Percentiles rank a stretch among this genome's conserved stretches.
phyloP scores from a whole-genome alignment of 495 filamentous ascomycete species.

The Haplographium delicatum region DNA sequence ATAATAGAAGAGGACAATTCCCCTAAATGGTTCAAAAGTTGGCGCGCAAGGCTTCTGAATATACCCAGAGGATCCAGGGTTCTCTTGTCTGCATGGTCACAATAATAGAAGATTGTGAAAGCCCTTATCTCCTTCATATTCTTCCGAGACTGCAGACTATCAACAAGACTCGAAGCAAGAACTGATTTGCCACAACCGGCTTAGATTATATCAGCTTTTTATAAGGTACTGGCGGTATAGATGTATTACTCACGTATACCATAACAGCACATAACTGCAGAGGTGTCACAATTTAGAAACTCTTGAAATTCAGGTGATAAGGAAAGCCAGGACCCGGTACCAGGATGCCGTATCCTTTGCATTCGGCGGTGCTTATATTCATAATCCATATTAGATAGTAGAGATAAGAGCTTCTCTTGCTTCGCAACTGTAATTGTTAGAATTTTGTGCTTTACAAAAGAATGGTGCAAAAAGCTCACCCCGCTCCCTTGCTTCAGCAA shows the following conservation, averaged over 20 bases:
- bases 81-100: constrained; percentile 13
- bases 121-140: neutral
- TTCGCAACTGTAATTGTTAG: no score
- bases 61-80: constrained; percentile 20
- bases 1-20: neutral
- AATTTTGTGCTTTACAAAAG: no score
- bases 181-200: neutral
- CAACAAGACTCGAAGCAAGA: neutral
- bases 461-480: constrained; percentile 5
- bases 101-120: constrained; percentile 20
- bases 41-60: constrained; percentile 15
- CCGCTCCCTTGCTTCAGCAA: constrained; percentile 13
- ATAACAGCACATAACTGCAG: constrained; percentile 22
- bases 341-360: constrained; percentile 12
- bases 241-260: constrained; percentile 18
- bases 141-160: neutral
- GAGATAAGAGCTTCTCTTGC: constrained; percentile 10
- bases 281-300: constrained; percentile 4
- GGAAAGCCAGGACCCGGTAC: constrained; percentile 16
- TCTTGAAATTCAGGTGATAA: constrained; percentile 2
- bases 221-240: neutral
- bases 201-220: neutral
- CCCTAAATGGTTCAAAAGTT: neutral
- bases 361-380: constrained; percentile 19
- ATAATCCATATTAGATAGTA: constrained; percentile 9